Conservation (phyloP, 192 early-diverging fungal genomes). For the Haplosporangium gracile region DNA sequence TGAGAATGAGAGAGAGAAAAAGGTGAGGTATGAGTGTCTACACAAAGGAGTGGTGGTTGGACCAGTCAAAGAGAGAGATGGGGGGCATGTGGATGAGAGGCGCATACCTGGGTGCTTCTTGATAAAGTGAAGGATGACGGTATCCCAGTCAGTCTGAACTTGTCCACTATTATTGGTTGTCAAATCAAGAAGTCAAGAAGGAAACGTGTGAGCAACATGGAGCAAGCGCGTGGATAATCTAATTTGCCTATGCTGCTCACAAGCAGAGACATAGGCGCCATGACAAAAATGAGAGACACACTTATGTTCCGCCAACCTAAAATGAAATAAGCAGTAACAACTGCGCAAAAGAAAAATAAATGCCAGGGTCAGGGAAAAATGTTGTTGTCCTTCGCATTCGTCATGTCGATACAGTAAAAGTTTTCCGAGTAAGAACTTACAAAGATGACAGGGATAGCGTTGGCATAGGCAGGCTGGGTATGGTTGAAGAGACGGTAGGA, state of each 20-base stretch:
- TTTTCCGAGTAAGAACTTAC: not conserved
- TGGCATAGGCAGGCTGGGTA: not conserved
- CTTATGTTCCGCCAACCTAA: constrained; percentile 11
- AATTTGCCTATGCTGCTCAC: not conserved
- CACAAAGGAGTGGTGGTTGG: too few species aligned
- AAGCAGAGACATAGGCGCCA: too few species aligned
- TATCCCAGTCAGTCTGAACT: constrained; percentile 10
- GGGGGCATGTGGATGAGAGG: not conserved
- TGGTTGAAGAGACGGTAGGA: not conserved
- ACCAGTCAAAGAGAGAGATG: too few species aligned
- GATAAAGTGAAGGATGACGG: constrained; percentile 6
- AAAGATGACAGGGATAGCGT: constrained; percentile 1
- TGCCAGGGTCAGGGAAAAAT: too few species aligned
- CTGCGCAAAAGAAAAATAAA: not conserved
- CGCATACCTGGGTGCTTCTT: not conserved
- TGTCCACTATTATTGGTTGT: not conserved
- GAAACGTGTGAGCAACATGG: not conserved
- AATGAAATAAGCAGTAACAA: not conserved
- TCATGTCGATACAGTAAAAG: not conserved
- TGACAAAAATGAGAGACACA: not conserved
- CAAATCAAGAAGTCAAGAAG: too few species aligned
- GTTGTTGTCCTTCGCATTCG: too few species aligned
- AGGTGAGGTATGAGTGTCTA: too few species aligned
- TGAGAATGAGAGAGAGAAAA: not conserved
- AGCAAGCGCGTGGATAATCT: too few species aligned